Evolutionary conservation across 768 basidiomycete genomes (phyloP), one percentile per base, ranked within the genome.

Genomic region (Russula sp.): DNA sequence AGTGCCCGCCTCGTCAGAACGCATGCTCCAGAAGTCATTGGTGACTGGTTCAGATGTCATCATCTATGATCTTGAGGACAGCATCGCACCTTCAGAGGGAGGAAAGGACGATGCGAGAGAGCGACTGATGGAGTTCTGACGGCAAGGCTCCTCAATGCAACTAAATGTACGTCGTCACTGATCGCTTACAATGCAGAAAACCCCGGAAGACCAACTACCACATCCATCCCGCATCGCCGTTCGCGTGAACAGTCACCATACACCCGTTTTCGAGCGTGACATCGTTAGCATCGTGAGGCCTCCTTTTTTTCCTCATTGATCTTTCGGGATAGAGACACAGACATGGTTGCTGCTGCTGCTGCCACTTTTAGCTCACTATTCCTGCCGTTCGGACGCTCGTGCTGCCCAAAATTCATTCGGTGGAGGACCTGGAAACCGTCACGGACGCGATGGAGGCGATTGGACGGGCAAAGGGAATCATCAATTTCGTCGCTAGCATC

Each of bases 51-150:
- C 92, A 2, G 94, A 96, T 65, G 80, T 88, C 49, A 78, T 94
- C 40, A 87, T 93, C 28, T 94, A 93, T 70, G 94, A 96, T 77
- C 79, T 96, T 14, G 94, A 95, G 73, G 94, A 96, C 73, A 89
- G 89, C 65, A 84, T 95, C 0, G 77, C 91, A 5, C 88, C 88
- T 4, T 76, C 78, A 5, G 69, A 73, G 34, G 75, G 77, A 30
- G 84, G 85, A 63, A 90, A 92, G 73, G 75, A 75, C 24, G 74
- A 79, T 57, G 88, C 90, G 0, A 79, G 90, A 63, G 71, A 72
- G 8, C 78, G 84, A 9, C 76, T 90, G 5, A 72, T 74, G 40
- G 74, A 76, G 9, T 93, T 89, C 75, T 89, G 32, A 72, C 75
- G 50, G 90, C 84, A 72, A 70, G 79, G 69, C 16, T 61, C 30